A percentile compares a stretch with the other conserved stretches of the same genome.
Evolutionary conservation across 768 basidiomycete genomes (phyloP).

Genomic region (Trichaptum fuscoviolaceum): DNA sequence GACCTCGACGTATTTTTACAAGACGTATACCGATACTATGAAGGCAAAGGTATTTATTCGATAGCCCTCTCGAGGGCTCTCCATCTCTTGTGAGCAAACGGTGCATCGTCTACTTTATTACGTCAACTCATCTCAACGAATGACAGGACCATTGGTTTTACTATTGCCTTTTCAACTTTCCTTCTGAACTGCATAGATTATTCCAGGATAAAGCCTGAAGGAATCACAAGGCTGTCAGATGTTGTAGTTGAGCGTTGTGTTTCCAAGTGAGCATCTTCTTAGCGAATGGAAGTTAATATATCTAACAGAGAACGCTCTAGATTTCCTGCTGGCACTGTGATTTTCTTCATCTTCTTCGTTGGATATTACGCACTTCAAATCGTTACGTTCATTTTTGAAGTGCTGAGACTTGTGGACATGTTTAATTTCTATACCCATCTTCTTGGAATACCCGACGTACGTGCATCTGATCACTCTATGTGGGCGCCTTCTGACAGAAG

Average conservation of each 20-base stretch:
- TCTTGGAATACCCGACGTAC: conserved; percentile 89
- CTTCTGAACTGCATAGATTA: conserved; percentile 94
- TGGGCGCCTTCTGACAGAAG: conserved; percentile 9
- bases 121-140: conserved; percentile 14
- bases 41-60: conserved; percentile 93
- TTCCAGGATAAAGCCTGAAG: conserved; percentile 63
- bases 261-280: conserved; percentile 53
- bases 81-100: conserved; percentile 81
- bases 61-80: conserved; percentile 87
- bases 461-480: conserved; percentile 18
- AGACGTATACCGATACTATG: conserved; percentile 94
- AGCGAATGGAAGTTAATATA: conserved; percentile 5
- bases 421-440: conserved; percentile 94
- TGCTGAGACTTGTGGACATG: conserved; percentile 85
- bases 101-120: conserved; percentile 11
- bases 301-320: conserved; percentile 63
- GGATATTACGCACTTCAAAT: conserved; percentile 89
- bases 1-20: conserved; percentile 94
- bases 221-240: conserved; percentile 65
- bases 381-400: conserved; percentile 65
- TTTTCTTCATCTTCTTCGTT: conserved; percentile 84
- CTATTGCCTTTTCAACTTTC: conserved; percentile 97
- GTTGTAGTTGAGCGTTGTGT: conserved; percentile 82
- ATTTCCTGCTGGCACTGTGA: conserved; percentile 44
- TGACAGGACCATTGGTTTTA: conserved; percentile 90